Evolutionary conservation across 2,329 filamentous ascomycete species (phyloP).

Genomic region (Nothopassalora personata): DNA sequence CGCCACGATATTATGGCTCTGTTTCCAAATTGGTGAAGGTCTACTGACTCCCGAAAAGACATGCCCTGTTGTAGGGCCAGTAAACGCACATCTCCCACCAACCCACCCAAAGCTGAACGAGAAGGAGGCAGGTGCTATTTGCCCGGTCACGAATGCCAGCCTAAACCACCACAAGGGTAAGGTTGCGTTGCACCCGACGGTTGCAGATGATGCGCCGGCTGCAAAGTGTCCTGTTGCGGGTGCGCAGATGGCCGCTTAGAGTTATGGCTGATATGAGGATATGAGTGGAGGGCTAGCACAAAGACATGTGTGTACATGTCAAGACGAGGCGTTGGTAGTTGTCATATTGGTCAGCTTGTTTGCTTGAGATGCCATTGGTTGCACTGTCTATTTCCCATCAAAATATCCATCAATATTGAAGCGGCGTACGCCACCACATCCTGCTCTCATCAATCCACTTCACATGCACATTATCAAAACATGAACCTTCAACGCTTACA

Average conservation of each 20-base stretch:
- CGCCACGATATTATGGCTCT: too few species aligned
- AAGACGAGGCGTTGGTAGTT: too few species aligned
- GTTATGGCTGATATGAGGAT: background rate
- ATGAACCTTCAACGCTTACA: background rate
- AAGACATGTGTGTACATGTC: too few species aligned
- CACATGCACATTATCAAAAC: background rate
- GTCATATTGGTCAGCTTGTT: too few species aligned
- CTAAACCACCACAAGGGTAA: conserved; percentile 41
- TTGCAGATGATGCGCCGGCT: conserved; percentile 35
- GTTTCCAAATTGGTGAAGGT: too few species aligned
- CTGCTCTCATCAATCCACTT: background rate
- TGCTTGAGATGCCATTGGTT: too few species aligned
- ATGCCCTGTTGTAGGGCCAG: conserved; percentile 43
- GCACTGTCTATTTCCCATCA: background rate
- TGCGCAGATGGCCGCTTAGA: conserved; percentile 4
- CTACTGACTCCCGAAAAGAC: conserved; percentile 13
- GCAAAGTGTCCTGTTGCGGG: conserved; percentile 42
- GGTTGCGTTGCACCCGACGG: conserved; percentile 37
- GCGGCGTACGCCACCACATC: too few species aligned
- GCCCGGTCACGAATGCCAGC: conserved; percentile 42
- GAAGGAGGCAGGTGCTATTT: conserved; percentile 36
- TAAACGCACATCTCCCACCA: conserved; percentile 37
- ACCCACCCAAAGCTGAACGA: conserved; percentile 38
- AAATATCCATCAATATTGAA: background rate
- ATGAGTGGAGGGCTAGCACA: background rate